A percentile compares a stretch with the other conserved stretches of the same genome.
Conservation (phyloP, 306 rosid genomes). For the Fragaria nilgerrensis region DNA sequence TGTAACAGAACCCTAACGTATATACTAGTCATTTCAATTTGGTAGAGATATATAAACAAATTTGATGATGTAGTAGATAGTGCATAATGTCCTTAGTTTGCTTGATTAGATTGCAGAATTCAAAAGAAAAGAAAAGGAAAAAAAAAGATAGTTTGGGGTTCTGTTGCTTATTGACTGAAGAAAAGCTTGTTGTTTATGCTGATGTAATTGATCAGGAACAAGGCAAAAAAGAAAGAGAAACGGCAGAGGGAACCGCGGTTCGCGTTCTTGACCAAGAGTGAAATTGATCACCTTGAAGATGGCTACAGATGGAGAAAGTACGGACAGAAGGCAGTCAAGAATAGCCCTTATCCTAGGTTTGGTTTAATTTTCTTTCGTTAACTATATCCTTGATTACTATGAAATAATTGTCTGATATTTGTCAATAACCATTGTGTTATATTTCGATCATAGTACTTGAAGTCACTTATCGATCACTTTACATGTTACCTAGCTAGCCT, state of each 20-base stretch:
- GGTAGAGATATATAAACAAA: background rate
- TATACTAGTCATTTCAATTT: background rate
- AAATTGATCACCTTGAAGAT: slow-evolving; percentile 91
- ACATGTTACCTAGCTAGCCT: background rate
- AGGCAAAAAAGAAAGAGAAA: slow-evolving; percentile 78
- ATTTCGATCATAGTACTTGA: background rate
- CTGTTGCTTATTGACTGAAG: background rate
- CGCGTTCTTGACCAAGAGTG: slow-evolving; percentile 88
- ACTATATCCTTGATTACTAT: background rate
- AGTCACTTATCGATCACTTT: background rate
- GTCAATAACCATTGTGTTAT: background rate
- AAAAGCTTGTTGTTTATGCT: slow-evolving; percentile 18
- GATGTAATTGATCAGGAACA: slow-evolving; percentile 39
- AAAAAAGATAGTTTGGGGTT: slow-evolving; percentile 18
- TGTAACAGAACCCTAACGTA: background rate
- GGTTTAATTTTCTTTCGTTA: background rate
- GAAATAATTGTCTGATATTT: background rate
- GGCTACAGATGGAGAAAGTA: slow-evolving; percentile 96
- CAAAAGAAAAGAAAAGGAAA: too few relatives aligned
- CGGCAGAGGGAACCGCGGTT: slow-evolving; percentile 67
- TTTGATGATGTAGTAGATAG: background rate
- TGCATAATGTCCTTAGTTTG: background rate
- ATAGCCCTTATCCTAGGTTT: slow-evolving; percentile 91
- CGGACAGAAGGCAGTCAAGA: slow-evolving; percentile 94
- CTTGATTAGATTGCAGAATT: background rate